A percentile compares a stretch with the other conserved stretches of the same genome.
Evolutionary conservation across 2,329 filamentous ascomycete genomes (phyloP).

Genomic region (Ascochyta koolunga): DNA sequence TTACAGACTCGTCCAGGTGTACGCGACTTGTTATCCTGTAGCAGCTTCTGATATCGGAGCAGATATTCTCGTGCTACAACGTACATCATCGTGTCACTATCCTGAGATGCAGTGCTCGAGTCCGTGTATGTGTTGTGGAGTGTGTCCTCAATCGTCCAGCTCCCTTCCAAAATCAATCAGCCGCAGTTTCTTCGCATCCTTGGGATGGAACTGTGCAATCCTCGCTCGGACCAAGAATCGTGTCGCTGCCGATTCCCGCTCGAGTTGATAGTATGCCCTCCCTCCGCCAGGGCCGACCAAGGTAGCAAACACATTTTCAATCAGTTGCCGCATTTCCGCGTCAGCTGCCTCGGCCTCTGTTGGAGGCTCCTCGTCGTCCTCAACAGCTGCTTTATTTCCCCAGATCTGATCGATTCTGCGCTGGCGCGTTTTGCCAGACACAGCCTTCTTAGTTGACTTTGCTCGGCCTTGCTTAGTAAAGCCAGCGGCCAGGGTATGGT

Average conservation of each 20-base stretch:
- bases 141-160: constrained; percentile 43
- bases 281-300: constrained; percentile 42
- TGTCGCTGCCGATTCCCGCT: constrained; percentile 58
- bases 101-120: neutral
- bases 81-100: neutral
- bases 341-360: constrained; percentile 58
- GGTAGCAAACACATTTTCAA: constrained; percentile 55
- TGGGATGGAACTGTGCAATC: constrained; percentile 62
- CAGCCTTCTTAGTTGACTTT: constrained; percentile 48
- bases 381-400: constrained; percentile 39
- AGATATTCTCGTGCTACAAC: neutral
- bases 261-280: constrained; percentile 56
- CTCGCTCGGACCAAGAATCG: constrained; percentile 62
- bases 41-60: neutral
- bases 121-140: neutral
- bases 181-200: constrained; percentile 58
- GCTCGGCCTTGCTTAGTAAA: constrained; percentile 59
- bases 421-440: constrained; percentile 49
- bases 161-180: constrained; percentile 60
- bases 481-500: constrained; percentile 60
- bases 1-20: neutral
- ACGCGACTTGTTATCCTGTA: neutral
- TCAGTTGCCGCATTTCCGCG: constrained; percentile 54
- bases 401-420: constrained; percentile 60
- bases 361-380: constrained; percentile 31